A percentile compares a stretch with the other conserved stretches of the same genome.
Evolutionary conservation across 768 basidiomycete genomes (phyloP).

Genomic region (Leucocoprinus sp.): DNA sequence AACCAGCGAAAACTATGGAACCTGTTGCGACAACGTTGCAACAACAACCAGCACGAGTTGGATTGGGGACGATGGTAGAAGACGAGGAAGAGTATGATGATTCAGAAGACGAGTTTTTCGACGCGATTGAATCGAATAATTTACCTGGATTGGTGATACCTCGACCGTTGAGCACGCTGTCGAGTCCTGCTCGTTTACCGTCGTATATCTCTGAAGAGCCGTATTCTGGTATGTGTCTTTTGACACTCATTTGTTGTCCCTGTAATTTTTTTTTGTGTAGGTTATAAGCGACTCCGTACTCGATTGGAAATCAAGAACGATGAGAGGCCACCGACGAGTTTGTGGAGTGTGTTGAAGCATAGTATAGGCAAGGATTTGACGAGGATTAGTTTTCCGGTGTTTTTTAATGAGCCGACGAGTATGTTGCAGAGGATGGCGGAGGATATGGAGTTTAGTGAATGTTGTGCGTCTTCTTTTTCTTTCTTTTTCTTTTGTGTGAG

Average conservation of each 20-base stretch:
- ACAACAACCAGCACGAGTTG: no score
- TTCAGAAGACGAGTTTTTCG: slow-evolving; percentile 89
- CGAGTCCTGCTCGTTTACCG: slow-evolving; percentile 1
- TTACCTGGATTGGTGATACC: slow-evolving; percentile 26
- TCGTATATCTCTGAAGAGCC: slow-evolving; percentile 24
- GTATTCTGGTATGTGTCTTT: slow-evolving; percentile 33
- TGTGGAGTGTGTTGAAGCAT: slow-evolving; percentile 93
- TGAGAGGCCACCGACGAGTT: slow-evolving; percentile 79
- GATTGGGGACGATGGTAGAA: slow-evolving; percentile 1
- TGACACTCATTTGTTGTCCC: slow-evolving; percentile 20
- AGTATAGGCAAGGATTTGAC: slow-evolving; percentile 96
- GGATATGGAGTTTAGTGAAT: slow-evolving; percentile 97
- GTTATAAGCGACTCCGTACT: slow-evolving; percentile 58
- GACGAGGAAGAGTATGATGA: slow-evolving; percentile 52
- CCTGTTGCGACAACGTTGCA: no score
- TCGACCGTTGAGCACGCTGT: not conserved
- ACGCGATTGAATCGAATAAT: slow-evolving; percentile 82
- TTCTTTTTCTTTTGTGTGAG: slow-evolving; percentile 3
- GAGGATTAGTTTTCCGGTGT: slow-evolving; percentile 91
- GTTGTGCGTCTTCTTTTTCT: slow-evolving; percentile 43
- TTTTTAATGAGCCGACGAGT: slow-evolving; percentile 89
- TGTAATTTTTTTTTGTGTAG: no score
- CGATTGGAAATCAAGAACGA: slow-evolving; percentile 47
- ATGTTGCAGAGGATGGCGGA: slow-evolving; percentile 98
- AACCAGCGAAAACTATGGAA: no score